Base-by-base conservation (phyloP, 192 early-diverging fungal genomes). In the Coemansia sp. region DNA sequence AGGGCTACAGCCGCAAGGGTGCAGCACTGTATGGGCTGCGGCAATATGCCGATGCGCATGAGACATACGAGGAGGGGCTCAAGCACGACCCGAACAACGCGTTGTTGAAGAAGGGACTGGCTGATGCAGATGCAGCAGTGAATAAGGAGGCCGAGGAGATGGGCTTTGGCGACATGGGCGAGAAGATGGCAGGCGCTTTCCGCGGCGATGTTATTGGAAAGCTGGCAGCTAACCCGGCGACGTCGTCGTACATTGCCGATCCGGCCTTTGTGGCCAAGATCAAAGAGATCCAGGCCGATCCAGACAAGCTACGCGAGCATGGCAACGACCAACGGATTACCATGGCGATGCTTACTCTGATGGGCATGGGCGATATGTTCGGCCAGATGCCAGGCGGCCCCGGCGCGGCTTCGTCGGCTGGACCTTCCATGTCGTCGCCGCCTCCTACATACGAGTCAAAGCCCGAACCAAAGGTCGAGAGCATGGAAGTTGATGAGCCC, bases 1-100 rank as follows among this genome's bases (percentile, higher is more conserved):
- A 94, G 86, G 92, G 94, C 19, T 96, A 96, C 83, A 86, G 89
- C 51, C 89, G 94, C 74, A 91, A 93, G 78, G 94, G 91, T 17
- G 90, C 92, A 26, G 94, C 94, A 16, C 88, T 93, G 39, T 87
- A 86, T 65, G 93, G 93, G 29, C 72, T 94, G 49, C 84, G 82
- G 6, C 66, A 83, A 48, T 80, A 86, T 29, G 78, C 78, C 29
- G 90, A 92, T 47, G 94, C 94, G 22, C 84, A 80, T n/a, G 87
- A 89, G 26, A 86, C 87, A 5, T 96, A 93, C 71, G 77, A 89
- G 59, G 83, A 65, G 37, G 93, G 92, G 38, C 86, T 96, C 63
- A 85, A 88, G 69, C 19, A 90, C 49, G 94, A 96, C 55, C 92
- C 93, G 23, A 79, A 70, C 55, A 96, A 92, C 69, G 87, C 86